Percentiles rank a stretch among this genome's conserved stretches.
Evolutionary conservation across 2,329 filamentous ascomycete genomes (phyloP).

Genomic region (Amauroascus verrucosus): DNA sequence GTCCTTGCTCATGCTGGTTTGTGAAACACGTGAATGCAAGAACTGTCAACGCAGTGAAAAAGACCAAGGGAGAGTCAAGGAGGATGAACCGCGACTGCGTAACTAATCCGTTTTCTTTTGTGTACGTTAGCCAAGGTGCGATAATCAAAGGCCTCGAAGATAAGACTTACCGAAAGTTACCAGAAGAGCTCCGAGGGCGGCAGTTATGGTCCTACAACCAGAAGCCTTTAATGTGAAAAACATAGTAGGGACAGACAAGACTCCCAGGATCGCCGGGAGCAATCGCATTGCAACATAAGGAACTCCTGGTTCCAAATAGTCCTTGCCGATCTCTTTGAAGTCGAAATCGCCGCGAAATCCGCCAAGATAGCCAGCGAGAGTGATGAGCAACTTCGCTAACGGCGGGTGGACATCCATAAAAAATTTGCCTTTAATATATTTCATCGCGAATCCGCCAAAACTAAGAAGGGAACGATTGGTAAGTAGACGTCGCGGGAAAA

Average conservation of each 20-base stretch:
- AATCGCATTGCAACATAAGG: constrained; percentile 97
- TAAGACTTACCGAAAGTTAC: constrained; percentile 72
- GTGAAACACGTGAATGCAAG: constrained; percentile 86
- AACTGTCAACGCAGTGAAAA: constrained; percentile 84
- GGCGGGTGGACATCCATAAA: constrained; percentile 99
- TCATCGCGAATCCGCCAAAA: constrained; percentile 95
- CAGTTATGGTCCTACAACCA: constrained; percentile 78
- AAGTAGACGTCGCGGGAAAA: constrained; percentile 10
- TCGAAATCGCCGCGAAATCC: constrained; percentile 94
- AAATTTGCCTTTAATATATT: constrained; percentile 98
- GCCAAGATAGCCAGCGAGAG: constrained; percentile 84
- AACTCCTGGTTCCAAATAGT: constrained; percentile 87
- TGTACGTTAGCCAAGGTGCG: constrained; percentile 13
- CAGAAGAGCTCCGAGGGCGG: constrained; percentile 69
- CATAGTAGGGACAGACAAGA: constrained; percentile 80
- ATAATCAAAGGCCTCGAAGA: background rate
- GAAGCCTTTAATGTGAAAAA: constrained; percentile 87
- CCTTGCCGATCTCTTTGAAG: constrained; percentile 99
- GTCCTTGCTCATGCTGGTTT: constrained; percentile 92
- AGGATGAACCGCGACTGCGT: constrained; percentile 94
- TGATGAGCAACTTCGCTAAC: constrained; percentile 91
- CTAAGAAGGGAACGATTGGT: constrained; percentile 37
- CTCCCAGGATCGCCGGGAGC: constrained; percentile 79
- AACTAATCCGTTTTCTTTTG: constrained; percentile 78
- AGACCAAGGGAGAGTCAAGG: constrained; percentile 86